phyloP scores from a whole-genome alignment of 257 asterid genomes.

The Cordia subcordata region DNA sequence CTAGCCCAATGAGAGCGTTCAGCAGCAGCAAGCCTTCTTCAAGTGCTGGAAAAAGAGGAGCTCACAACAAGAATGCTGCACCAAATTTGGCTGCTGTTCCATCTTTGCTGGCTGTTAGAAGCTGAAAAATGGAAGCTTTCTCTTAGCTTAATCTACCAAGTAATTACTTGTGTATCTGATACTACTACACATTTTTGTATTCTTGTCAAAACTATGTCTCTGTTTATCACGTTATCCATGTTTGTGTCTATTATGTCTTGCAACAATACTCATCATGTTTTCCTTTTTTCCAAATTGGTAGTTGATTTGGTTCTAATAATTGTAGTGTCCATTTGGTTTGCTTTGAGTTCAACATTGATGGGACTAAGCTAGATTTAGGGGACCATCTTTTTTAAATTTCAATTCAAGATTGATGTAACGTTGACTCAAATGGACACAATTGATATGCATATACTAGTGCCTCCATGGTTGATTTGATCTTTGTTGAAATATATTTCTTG shows the following conservation, averaged over 20 bases:
- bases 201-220: conserved; percentile 34
- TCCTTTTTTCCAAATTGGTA: conserved; percentile 8
- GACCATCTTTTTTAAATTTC: conserved; percentile 10
- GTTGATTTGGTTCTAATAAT: conserved; percentile 12
- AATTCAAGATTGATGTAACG: conserved; percentile 7
- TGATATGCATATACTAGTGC: neutral
- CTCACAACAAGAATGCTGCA: conserved; percentile 47
- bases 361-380: conserved; percentile 2
- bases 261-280: conserved; percentile 1
- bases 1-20: conserved; percentile 97
- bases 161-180: conserved; percentile 18
- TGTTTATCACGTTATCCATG: conserved; percentile 32
- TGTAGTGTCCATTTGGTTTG: conserved; percentile 7
- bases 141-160: conserved; percentile 8
- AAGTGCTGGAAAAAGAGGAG: conserved; percentile 37
- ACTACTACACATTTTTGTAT: conserved; percentile 33
- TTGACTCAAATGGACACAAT: conserved; percentile 5
- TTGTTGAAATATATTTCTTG: neutral
- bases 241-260: conserved; percentile 21
- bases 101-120: conserved; percentile 68
- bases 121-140: conserved; percentile 31
- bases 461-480: neutral
- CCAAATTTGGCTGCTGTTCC: conserved; percentile 89
- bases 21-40: conserved; percentile 38
- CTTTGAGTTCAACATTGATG: conserved; percentile 7